Base-by-base conservation (phyloP, 495 filamentous ascomycete genomes). In the Elasticomyces elasticus region DNA sequence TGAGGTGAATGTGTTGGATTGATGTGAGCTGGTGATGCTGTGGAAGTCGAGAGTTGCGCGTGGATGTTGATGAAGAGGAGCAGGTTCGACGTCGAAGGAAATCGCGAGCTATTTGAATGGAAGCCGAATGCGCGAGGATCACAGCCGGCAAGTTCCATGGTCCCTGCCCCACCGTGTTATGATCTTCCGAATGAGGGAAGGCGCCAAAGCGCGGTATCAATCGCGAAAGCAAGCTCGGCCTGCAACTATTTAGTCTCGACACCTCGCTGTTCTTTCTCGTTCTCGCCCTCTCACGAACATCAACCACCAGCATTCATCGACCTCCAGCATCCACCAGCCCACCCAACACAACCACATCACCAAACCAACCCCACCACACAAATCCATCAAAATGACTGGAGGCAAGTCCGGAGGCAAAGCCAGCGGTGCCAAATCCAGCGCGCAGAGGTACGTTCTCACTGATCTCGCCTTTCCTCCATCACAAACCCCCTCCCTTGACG, bases 401-500 rank as follows among this genome's bases (percentile, higher is more conserved):
- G 88, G 90, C 77, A 96, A 96, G 78, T 96, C 90, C 70, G 90
- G 90, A 75, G 90, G 90, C 82, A 96, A 96, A 83, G 88, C 89
- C 77, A 87, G 84, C 75, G 86, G 87, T 75, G 82, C 81, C 81
- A 96, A 96, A 86, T 61, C 58, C 52, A 92, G 85, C 78, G 81
- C 89, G 59, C 90, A 96, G 81, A 94, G 89, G 89, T 96, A 75
- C 78, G 86, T 83, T 45, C 66, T 52, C 52, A 28, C 33, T 40
- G 40, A 30, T 54, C 55, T 23, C 27, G 22, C 33, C 51, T 56
- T 25, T 54, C 38, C 58, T 59, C 26, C 50, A 66, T 48, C 40
- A 42, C 45, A 26, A 31, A 43, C 37, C 58, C 62, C 65, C 66
- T 66, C 58, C 56, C 31, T 59, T 65, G 51, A 63, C 46, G 35